Base-by-base conservation (phyloP, 306 rosid genomes). In the Dryas drummondii region DNA sequence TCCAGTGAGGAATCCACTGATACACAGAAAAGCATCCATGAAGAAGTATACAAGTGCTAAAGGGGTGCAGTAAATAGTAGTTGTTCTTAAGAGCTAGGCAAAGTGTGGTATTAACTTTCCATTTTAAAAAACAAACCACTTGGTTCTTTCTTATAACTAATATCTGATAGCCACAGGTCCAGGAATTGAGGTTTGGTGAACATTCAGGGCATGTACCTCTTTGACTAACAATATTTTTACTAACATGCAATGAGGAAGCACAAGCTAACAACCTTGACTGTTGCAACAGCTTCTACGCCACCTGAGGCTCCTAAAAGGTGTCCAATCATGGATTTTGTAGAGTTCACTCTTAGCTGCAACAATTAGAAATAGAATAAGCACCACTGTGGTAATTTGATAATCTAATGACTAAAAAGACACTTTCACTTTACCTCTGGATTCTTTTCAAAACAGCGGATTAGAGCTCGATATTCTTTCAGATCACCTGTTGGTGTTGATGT, bases 301-400 rank as follows among this genome's bases (percentile, higher is more conserved):
- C 97, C 96, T 9, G 97, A 83, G 70, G 91, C 97, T 71, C 96
- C 97, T 42, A 92, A 68, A 64, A 89, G 91, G 77, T 92, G 93
- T 61, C 96, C 97, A 14, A 81, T 88, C 90, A 92, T 89, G 78
- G 96, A 89, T 80, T 92, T 91, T 13, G 97, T 84, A 49, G 91
- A 89, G 79, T 92, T 92, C 45, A 89, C 85, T 79, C 53, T 77
- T 45, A 92, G 80, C 96, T 92, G 83, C 60, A 71, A 47, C 57
- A 68, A 73, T 37, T 63, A 57, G 41, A 74, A 12, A 71, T 32
- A 62, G 3, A 57, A 40, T 22, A 47, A 32, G 40, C 57, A 63
- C 48, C 40, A 52, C 6, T 27, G 2, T 7, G 27, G 13, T 47
- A 48, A 51, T 47, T 51, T 26, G 45, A 5, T 22, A 60, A 40